Base-by-base conservation (phyloP, 805 yeast species). In the Dipodascopsis uninucleata region DNA sequence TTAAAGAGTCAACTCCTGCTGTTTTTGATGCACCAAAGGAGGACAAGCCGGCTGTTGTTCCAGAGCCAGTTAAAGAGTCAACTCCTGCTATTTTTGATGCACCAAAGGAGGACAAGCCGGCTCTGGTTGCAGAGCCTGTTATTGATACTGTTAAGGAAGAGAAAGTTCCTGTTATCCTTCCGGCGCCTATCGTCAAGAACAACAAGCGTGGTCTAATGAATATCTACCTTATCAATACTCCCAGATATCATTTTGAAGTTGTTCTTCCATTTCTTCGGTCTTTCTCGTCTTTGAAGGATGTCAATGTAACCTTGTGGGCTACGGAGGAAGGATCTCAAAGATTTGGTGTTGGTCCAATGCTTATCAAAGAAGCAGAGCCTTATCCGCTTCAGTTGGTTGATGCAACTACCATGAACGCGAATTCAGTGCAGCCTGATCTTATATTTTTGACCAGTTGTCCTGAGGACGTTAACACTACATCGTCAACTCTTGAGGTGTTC, bases 231-330 rank as follows among this genome's bases (percentile, higher is more conserved):
- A 20, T 50, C 44, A 50, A 50, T 37, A 43, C 43, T 4, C 55
- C 49, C 16, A 43, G 47, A 6, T 49, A 49, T 34, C 49, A 49
- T 38, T 50, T 40, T 36, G 55, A 50, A 28, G 54, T 49, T 25
- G 46, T 48, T 5, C 39, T 47, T 9, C 55, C 55, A 6, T 38
- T 50, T 16, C 41, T 50, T 4, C 32, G 31, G 3, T 39, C 49
- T 14, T 40, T 50, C 25, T 35, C 49, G 18, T 8, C 5, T 7
- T 23, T 43, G 9, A 31, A 37, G 9, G 29, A 49, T 24, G 45
- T 28, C 32, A 35, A 47, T 14, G 39, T 49, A 26, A 49, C 54
- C 21, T 29, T 47, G 18, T 47, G 37, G 48, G 39, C 36, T 9
- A 24, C 36, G 10, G 17, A 28, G 16, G 39, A 32, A 17, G 39